Evolutionary conservation across 805 yeast genomes (phyloP), one percentile per base, ranked within the genome.

Genomic region (Starmerella vaccinii): DNA sequence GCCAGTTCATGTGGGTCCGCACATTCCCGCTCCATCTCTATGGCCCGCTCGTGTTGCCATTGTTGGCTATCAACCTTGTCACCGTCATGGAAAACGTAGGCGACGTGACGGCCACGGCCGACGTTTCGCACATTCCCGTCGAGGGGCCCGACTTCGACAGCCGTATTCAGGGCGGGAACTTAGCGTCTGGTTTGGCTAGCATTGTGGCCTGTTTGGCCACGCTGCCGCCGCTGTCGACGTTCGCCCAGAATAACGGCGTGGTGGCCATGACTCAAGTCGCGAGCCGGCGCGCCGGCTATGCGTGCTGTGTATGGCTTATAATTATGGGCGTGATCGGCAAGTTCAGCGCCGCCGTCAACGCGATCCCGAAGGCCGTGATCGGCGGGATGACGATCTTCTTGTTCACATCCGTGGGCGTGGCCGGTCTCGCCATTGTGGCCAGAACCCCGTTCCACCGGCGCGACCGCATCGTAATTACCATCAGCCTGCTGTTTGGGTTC

Each of bases 161-260:
- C 18, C 74, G 96, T 67, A 75, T 89, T 58, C 96, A 88, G 70
- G 96, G 97, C 61, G 97, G 95, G 68, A 77, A 89, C 43, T 72
- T 88, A 32, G 92, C 94, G 19, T 95, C 88, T 66, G 96, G 95
- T 40, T 59, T 85, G 57, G 83, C 83, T 65, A 89, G 95, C 54
- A 60, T 82, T 22, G 55, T 87, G 2, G 81, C 92, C 15, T 87
- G 88, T 38, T 71, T 88, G 43, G 76, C 80, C 75, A 87, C 95
- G 19, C 70, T 84, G 50, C 83, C 95, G n/a, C 95, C 96, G 52
- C 73, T 87, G 78, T 81, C 94, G 13, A 83, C 92, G 0, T 89
- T 89, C 71, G 95, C 96, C 15, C 96, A 88, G 69, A 88, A 88
- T 69, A 88, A 88, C 65, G 96, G 96, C 73, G 95, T 88, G 50